These are phyloP conservation scores for Persicaria tinctoria DNA, from an alignment of 148 eudicot genomes.

Conservation along the genomic window DNA sequence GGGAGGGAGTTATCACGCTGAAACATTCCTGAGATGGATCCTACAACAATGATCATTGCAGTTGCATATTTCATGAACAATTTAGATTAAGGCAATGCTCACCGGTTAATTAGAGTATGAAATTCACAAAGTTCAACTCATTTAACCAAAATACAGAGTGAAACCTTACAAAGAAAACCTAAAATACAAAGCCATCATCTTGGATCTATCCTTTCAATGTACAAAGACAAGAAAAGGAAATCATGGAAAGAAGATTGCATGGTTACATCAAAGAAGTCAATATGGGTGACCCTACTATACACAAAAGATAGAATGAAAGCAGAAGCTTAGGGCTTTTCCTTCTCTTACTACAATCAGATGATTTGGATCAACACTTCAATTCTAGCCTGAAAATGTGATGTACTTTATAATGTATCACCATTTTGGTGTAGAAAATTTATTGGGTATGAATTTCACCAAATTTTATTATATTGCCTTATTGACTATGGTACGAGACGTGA, in stretches of 20 bases:
- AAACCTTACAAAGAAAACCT: neutral
- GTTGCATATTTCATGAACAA: neutral
- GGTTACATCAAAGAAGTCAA: no score
- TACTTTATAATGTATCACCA: neutral
- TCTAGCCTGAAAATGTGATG: no score
- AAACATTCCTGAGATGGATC: constrained; percentile 40
- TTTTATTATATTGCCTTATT: neutral
- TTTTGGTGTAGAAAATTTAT: neutral
- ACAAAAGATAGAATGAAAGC: neutral
- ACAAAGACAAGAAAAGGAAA: no score
- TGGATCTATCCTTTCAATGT: no score
- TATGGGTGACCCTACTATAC: no score
- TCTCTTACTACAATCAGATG: neutral
- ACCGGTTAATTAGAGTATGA: neutral
- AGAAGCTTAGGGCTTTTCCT: neutral
- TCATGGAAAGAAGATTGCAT: no score
- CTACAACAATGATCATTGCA: constrained; percentile 23
- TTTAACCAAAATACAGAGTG: neutral
- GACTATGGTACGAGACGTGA: neutral
- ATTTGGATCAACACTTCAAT: neutral
- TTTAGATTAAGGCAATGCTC: neutral
- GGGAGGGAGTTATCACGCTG: no score
- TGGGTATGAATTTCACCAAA: neutral
- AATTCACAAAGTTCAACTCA: neutral
- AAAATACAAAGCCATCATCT: neutral